These are phyloP conservation scores for Boehmeria nivea DNA, from an alignment of 306 rosid species.

Conservation along the genomic window DNA sequence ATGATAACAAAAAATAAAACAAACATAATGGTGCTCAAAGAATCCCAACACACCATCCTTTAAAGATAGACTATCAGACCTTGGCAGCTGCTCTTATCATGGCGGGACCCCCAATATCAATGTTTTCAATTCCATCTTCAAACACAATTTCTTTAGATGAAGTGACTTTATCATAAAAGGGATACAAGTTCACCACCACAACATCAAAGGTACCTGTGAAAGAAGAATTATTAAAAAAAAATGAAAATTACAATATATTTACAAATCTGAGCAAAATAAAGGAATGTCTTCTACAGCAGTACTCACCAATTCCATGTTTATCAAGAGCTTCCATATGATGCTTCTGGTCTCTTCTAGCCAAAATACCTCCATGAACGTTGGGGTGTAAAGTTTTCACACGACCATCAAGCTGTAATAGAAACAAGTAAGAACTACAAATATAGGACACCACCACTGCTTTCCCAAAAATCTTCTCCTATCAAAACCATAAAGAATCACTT, in stretches of 20 bases:
- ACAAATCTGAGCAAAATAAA: background rate
- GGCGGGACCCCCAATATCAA: slow-evolving; percentile 96
- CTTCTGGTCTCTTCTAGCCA: slow-evolving; percentile 85
- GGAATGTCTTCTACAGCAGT: background rate
- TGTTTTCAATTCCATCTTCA: slow-evolving; percentile 93
- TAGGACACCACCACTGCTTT: too few species aligned
- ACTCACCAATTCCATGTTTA: slow-evolving; percentile 80
- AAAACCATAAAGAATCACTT: too few species aligned
- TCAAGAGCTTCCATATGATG: slow-evolving; percentile 83
- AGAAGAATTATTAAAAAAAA: background rate
- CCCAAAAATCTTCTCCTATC: too few species aligned
- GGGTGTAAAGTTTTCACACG: slow-evolving; percentile 97
- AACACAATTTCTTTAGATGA: slow-evolving; percentile 60
- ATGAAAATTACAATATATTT: background rate
- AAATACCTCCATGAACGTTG: slow-evolving; percentile 82
- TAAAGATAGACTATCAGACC: slow-evolving; percentile 53
- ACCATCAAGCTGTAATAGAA: slow-evolving; percentile 72
- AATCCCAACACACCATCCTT: background rate
- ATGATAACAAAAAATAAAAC: background rate
- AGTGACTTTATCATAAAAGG: slow-evolving; percentile 82
- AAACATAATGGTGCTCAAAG: background rate
- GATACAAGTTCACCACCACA: slow-evolving; percentile 90
- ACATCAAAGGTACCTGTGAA: slow-evolving; percentile 80
- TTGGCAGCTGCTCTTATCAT: slow-evolving; percentile 98
- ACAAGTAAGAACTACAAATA: too few species aligned